Evolutionary conservation across 202 grass and related monocot species (phyloP), one percentile per base, ranked within the genome.

Genomic region (Hordeum pubiflorum): DNA sequence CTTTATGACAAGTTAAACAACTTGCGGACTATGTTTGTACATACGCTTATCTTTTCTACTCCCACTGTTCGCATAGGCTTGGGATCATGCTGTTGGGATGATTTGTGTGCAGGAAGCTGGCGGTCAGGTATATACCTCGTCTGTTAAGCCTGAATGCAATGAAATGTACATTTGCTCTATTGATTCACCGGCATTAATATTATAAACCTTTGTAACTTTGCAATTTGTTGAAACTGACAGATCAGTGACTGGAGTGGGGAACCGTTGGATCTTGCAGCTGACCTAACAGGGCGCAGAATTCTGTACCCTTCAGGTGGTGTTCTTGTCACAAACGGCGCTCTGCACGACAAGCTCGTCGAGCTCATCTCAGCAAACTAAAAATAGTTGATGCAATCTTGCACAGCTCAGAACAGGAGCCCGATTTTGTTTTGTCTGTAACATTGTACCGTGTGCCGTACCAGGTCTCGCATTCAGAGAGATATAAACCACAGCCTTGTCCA

Each of bases 11-110:
- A 67, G 83, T 79, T 82, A 87, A 82, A 81, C 63, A 74, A 40
- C 60, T 40, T 78, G 70, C 69, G 86, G 63, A 82, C 33, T 72
- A 64, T 59, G 12, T 67, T 56, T 84, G 10, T 9, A 55, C 8
- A 27, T 78, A 21, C 10, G 43, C 63, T 76, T 41, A 81, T 32
- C 50, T 67, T 82, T 26, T 82, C 22, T 70, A 76, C 44, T 80
- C 21, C 56, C 72, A 67, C 36, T 81, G 40, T 79, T 46, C 38
- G 48, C 73, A 29, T 76, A 93, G 92, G 89, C 85, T 18, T 95
- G 96, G 92, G 96, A 93, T 93, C 96, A 98, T 79, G 90, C 86
- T 83, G 95, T 91, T 72, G 96, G 92, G 58, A 75, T 91, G 52
- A 85, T 98, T 66, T 98, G 92, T 79, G 90, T 95, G 57, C 79